Evolutionary conservation across 2,329 filamentous ascomycete species (phyloP).

Genomic region (Domatiomyces globalis): DNA sequence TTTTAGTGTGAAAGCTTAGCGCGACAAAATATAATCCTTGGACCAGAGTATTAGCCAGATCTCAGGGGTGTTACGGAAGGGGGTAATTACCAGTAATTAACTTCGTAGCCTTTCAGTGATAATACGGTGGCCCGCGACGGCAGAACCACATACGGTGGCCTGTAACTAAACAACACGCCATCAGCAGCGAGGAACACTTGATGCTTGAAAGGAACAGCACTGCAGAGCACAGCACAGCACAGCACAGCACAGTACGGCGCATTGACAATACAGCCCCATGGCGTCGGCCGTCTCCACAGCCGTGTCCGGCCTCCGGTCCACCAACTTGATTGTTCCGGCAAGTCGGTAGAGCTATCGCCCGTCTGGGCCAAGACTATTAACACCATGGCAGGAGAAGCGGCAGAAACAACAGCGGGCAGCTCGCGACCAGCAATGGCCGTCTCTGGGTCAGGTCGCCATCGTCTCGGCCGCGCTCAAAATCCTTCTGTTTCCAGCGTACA

Average conservation of each 20-base stretch:
- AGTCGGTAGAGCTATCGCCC: not conserved
- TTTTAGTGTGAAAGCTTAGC: too few species aligned
- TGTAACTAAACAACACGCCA: not conserved
- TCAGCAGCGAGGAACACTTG: not conserved
- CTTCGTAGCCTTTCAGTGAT: too few species aligned
- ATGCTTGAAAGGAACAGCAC: too few species aligned
- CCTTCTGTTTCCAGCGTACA: constrained; percentile 87
- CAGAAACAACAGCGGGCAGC: constrained; percentile 2
- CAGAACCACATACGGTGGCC: too few species aligned
- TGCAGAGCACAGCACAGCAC: not conserved
- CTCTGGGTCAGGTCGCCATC: constrained; percentile 75
- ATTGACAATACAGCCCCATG: constrained; percentile 9
- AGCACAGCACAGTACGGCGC: not conserved
- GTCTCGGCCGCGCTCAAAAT: constrained; percentile 81
- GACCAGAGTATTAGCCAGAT: not conserved
- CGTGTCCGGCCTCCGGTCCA: constrained; percentile 4
- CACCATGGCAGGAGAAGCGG: constrained; percentile 4
- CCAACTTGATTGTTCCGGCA: constrained; percentile 10
- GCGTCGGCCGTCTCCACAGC: constrained; percentile 14
- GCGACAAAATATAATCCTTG: not conserved
- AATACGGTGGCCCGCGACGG: not conserved
- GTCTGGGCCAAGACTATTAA: constrained; percentile 2
- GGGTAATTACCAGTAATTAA: too few species aligned
- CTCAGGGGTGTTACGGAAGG: too few species aligned
- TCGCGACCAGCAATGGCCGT: constrained; percentile 37